Percentiles rank a stretch among this genome's conserved stretches.
Conservation (phyloP, 768 basidiomycete genomes). For the Lentinula raphanica region DNA sequence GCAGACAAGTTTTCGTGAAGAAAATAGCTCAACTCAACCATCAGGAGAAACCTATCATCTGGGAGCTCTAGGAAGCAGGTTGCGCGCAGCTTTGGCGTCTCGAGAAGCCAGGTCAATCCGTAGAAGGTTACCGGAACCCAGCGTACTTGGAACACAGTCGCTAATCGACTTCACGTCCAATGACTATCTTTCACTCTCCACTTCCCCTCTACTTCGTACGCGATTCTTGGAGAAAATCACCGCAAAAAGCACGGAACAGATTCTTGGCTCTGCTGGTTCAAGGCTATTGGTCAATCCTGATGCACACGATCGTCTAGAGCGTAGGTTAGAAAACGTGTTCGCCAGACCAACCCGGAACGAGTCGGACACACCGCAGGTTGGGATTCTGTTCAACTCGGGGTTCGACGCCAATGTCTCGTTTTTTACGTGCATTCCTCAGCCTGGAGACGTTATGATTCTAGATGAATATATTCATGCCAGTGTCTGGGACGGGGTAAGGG, state of each 20-base stretch:
- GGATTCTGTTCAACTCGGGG: constrained; percentile 87
- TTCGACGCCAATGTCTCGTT: constrained; percentile 90
- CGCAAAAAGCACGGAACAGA: constrained; percentile 31
- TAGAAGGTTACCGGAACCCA: constrained; percentile 60
- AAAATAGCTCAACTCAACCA: background rate
- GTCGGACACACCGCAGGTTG: constrained; percentile 25
- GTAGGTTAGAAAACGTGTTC: constrained; percentile 63
- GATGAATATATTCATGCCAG: constrained; percentile 90
- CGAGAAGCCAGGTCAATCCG: constrained; percentile 64
- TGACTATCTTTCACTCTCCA: constrained; percentile 84
- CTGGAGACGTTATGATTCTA: constrained; percentile 70
- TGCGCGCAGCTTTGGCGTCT: constrained; percentile 46
- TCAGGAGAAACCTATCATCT: background rate
- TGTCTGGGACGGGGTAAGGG: constrained; percentile 86
- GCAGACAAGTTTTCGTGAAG: background rate
- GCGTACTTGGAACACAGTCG: constrained; percentile 26
- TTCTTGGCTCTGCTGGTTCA: constrained; percentile 86
- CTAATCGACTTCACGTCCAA: constrained; percentile 80
- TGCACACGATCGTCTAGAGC: constrained; percentile 68
- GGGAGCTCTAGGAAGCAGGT: background rate
- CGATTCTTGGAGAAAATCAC: constrained; percentile 54
- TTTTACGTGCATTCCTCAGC: constrained; percentile 75
- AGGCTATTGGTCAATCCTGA: constrained; percentile 76
- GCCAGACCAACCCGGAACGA: constrained; percentile 23
- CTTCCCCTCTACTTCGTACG: constrained; percentile 48